phyloP scores from a whole-genome alignment of 345 rosid species.

The Isatis tinctoria region DNA sequence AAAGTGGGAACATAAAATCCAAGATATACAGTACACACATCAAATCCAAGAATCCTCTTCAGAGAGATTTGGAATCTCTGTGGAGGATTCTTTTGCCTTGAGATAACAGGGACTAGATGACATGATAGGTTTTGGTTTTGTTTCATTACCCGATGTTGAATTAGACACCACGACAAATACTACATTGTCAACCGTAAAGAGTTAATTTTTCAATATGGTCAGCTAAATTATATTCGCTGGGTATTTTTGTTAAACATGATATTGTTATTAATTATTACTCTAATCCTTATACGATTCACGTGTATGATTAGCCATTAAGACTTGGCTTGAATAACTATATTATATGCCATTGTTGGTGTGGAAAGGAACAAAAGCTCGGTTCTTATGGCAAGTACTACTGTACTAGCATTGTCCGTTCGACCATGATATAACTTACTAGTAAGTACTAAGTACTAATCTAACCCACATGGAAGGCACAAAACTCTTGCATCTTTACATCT shows the following conservation, averaged over 20 bases:
- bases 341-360: background rate
- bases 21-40: background rate
- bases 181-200: constrained; percentile 14
- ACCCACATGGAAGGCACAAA: background rate
- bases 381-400: too few species aligned
- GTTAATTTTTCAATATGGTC: background rate
- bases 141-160: constrained; percentile 13
- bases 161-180: constrained; percentile 15
- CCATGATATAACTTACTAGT: background rate
- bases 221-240: background rate
- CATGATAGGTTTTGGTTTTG: constrained; percentile 31
- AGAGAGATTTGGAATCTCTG: constrained; percentile 34
- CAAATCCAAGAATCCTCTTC: background rate
- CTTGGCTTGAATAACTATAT: background rate
- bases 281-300: background rate
- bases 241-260: background rate
- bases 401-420: background rate
- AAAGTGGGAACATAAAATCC: background rate
- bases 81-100: constrained; percentile 56
- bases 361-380: background rate
- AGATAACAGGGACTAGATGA: constrained; percentile 59
- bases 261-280: background rate
- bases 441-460: too few species aligned
- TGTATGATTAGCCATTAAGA: background rate
- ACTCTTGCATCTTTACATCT: background rate